phyloP scores from a whole-genome alignment of 1,139 yeast genomes.

The Lodderomyces orthopsilosis region DNA sequence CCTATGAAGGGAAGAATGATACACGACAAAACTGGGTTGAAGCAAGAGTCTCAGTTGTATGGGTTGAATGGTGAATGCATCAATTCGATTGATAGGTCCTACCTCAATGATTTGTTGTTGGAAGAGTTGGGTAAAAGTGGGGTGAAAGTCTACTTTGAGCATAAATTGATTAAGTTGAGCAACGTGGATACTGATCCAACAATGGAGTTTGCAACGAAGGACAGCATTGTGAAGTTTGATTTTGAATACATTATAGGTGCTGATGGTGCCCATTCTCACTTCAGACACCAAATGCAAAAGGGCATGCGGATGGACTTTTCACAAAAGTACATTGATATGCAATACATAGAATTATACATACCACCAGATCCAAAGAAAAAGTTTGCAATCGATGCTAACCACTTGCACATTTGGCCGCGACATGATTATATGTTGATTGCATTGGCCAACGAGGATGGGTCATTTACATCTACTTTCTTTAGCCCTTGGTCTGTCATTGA shows the following conservation, averaged over 20 bases:
- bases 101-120: constrained; percentile 61
- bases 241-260: constrained; percentile 74
- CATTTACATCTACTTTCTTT: constrained; percentile 87
- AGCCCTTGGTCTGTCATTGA: constrained; percentile 75
- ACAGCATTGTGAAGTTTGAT: constrained; percentile 17
- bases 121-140: constrained; percentile 52
- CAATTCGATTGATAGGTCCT: constrained; percentile 78
- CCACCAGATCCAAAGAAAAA: constrained; percentile 43
- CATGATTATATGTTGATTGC: constrained; percentile 86
- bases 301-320: constrained; percentile 63
- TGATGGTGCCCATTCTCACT: constrained; percentile 82
- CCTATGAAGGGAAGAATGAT: constrained; percentile 93
- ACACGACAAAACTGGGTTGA: constrained; percentile 62
- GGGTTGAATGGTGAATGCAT: constrained; percentile 85
- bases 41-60: constrained; percentile 66
- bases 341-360: constrained; percentile 75
- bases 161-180: constrained; percentile 49
- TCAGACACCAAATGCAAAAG: constrained; percentile 68
- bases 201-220: constrained; percentile 18
- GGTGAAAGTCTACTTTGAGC: constrained; percentile 53
- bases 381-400: constrained; percentile 65
- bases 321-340: constrained; percentile 82
- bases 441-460: constrained; percentile 77
- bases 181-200: constrained; percentile 17
- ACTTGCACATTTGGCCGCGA: constrained; percentile 93